Percentiles rank a stretch among this genome's conserved stretches.
Evolutionary conservation across 345 rosid genomes (phyloP).

Genomic region (Syzygium oleosum): DNA sequence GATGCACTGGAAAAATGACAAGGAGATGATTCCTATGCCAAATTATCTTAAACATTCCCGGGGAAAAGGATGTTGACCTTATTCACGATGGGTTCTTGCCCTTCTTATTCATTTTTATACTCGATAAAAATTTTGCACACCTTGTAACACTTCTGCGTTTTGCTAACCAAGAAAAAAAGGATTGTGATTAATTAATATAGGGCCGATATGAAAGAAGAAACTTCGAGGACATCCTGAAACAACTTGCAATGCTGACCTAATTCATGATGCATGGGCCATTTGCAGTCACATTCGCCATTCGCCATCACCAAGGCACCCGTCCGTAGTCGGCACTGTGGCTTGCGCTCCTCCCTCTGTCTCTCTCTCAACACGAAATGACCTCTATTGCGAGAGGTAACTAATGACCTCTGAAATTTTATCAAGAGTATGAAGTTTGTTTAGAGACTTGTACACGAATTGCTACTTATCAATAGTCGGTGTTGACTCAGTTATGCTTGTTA

Average conservation of each 20-base stretch:
- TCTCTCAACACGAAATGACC: neutral
- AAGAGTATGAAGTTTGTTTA: too few relatives aligned
- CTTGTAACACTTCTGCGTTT: neutral
- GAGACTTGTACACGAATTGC: neutral
- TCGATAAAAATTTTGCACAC: neutral
- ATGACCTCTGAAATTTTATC: too few relatives aligned
- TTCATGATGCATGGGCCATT: neutral
- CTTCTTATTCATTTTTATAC: neutral
- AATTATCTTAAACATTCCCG: neutral
- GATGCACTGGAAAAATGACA: neutral
- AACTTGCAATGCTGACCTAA: neutral
- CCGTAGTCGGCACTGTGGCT: neutral
- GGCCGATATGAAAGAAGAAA: neutral
- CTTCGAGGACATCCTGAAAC: neutral
- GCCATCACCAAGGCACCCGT: neutral
- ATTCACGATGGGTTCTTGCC: neutral
- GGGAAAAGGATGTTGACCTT: neutral
- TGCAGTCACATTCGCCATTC: neutral
- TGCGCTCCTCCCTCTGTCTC: neutral
- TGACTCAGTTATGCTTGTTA: neutral
- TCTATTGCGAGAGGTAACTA: too few relatives aligned
- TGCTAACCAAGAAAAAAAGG: neutral
- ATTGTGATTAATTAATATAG: neutral
- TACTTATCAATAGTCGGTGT: neutral
- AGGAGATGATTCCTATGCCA: neutral